Evolutionary conservation across 768 basidiomycete genomes (phyloP).

Genomic region (Guyanaporus albipodus): DNA sequence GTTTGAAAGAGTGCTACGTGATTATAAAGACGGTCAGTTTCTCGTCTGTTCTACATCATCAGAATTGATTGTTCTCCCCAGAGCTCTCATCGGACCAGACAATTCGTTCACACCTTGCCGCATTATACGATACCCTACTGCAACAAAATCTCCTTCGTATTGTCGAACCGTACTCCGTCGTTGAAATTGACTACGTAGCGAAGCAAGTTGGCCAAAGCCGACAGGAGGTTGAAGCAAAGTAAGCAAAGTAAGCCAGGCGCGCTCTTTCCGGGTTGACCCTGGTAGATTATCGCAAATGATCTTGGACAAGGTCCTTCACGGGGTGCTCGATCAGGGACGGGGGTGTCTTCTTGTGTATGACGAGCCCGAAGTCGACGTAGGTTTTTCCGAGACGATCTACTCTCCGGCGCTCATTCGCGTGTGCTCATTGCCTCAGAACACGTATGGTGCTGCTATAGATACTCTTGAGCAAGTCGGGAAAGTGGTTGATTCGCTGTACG

Average conservation of each 20-base stretch:
- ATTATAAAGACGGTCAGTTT: slow-evolving; percentile 72
- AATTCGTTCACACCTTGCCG: slow-evolving; percentile 90
- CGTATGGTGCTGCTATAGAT: slow-evolving; percentile 85
- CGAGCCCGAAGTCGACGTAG: slow-evolving; percentile 76
- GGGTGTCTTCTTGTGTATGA: slow-evolving; percentile 93
- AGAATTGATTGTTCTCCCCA: slow-evolving; percentile 26
- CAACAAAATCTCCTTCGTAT: slow-evolving; percentile 95
- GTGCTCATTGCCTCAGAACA: slow-evolving; percentile 48
- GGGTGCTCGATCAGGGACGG: slow-evolving; percentile 94
- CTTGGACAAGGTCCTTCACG: slow-evolving; percentile 88
- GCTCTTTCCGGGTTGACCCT: slow-evolving; percentile 3
- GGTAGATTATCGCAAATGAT: slow-evolving; percentile 95
- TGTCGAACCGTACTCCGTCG: slow-evolving; percentile 91
- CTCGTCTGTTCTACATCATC: neutral
- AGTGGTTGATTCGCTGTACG: slow-evolving; percentile 91
- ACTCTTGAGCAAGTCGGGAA: slow-evolving; percentile 88
- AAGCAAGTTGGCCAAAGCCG: slow-evolving; percentile 80
- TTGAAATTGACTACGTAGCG: slow-evolving; percentile 90
- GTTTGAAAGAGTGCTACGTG: slow-evolving; percentile 83
- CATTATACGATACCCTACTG: slow-evolving; percentile 92
- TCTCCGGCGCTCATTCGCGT: slow-evolving; percentile 2
- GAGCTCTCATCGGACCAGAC: slow-evolving; percentile 95
- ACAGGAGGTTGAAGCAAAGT: slow-evolving; percentile 91
- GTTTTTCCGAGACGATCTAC: slow-evolving; percentile 28
- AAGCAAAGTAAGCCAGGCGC: slow-evolving; percentile 22